These are phyloP conservation scores for Mycena kentingensis DNA, from an alignment of 768 basidiomycete species.

Conservation along the genomic window DNA sequence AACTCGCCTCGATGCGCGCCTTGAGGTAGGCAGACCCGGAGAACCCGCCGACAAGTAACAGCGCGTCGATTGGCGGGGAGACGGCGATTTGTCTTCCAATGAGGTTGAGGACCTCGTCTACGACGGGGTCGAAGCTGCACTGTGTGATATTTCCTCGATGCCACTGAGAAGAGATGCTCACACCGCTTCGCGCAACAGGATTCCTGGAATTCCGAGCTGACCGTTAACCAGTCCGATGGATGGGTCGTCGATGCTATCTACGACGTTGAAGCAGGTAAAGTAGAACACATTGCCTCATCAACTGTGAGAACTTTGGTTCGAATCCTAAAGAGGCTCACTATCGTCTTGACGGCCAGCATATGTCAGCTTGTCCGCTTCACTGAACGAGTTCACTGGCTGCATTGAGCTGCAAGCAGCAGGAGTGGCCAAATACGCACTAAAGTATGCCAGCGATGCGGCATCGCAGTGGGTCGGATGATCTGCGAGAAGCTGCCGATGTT, in stretches of 20 bases:
- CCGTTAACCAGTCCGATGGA: constrained; percentile 80
- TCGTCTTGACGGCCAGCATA: constrained; percentile 77
- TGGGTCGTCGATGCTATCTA: constrained; percentile 73
- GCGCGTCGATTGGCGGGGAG: constrained; percentile 60
- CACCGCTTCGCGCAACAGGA: constrained; percentile 75
- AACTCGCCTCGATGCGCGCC: constrained; percentile 69
- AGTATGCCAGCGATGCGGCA: constrained; percentile 78
- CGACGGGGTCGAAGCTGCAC: constrained; percentile 76
- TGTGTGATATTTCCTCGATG: neutral
- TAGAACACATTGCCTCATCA: constrained; percentile 85
- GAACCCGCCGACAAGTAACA: constrained; percentile 90
- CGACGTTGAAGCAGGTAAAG: constrained; percentile 88
- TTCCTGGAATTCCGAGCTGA: constrained; percentile 81
- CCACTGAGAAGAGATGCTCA: constrained; percentile 8
- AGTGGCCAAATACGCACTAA: constrained; percentile 46
- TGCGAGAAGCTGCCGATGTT: constrained; percentile 53
- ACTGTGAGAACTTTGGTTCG: constrained; percentile 4
- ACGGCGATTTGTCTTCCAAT: constrained; percentile 12
- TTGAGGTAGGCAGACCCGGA: constrained; percentile 85
- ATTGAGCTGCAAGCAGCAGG: constrained; percentile 7
- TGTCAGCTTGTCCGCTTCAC: constrained; percentile 83
- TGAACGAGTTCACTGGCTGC: constrained; percentile 73
- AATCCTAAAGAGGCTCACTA: constrained; percentile 43
- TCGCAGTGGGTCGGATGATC: constrained; percentile 88
- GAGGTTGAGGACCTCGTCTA: constrained; percentile 49